Evolutionary conservation across 1,284 basidiomycete species (phyloP), one percentile per base, ranked within the genome.

Genomic region (Naganishia sp.): DNA sequence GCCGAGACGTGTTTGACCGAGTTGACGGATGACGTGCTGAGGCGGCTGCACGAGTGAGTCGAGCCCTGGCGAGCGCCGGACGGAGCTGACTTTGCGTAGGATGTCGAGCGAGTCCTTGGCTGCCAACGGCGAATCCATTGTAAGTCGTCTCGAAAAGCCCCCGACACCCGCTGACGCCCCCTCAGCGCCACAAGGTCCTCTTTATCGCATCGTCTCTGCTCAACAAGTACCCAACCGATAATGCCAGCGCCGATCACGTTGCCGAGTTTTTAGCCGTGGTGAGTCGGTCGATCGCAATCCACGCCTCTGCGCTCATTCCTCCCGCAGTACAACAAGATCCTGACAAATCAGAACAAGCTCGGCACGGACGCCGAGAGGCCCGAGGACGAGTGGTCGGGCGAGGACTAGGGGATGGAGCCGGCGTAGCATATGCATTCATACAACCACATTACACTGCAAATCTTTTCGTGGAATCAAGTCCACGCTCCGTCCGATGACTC

Each of bases 21-120:
- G 70, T 69, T 68, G 41, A 69, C 70, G 47, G 67, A 63, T 47
- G 70, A 72, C 42, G 71, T 72, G 15, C 47, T 72, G 62, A 53
- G 63, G 25, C 42, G 70, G 17, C 62, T 72, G 25, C 68, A 71
- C 35, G 50, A 65, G 71, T 72, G 41, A 67, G 71, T 65, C 15
- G 23, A 6, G n/a, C 13, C 23, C 39, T 25, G 32, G 17, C 31
- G 32, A 39, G 31, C 15, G 32, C 15, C 2, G 13, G 15, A 1
- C n/a, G 2, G 2, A n/a, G 32, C 32, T 54, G 52, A 39, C 21
- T 15, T 49, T 49, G 9, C 13, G 25, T 41, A 71, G 70, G 13
- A 74, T 74, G 71, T 71, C 72, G 13, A 69, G 67, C 45, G 72
- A 73, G 50, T 69, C 68, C n/a, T 67, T 74, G 15, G 71, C 73